Base-by-base conservation (phyloP, 2,329 filamentous ascomycete species). In the Claviceps sp. region DNA sequence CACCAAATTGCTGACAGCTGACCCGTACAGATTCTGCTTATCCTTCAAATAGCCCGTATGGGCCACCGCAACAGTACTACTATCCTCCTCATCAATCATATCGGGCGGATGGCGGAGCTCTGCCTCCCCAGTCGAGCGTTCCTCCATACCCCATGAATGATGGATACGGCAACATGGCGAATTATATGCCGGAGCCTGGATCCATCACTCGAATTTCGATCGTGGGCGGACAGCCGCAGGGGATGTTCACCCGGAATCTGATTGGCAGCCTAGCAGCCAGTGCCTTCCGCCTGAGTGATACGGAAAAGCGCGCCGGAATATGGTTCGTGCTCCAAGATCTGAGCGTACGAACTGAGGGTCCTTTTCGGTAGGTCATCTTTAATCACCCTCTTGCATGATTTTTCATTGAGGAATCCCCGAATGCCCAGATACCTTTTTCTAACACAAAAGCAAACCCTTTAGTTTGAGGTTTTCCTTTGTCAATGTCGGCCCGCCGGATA, bases 241-340 rank as follows among this genome's bases (percentile, higher is more conserved):
- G 87, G 52, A 94, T 95, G 88, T 95, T 91, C 64, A 96, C 90
- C 0, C 76, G 91, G 50, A 98, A 97, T 62, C 77, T 98, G 9
- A 97, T 98, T 57, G 93, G 93, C 2, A 95, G 87, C 65, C 73
- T 95, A 50, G 84, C 88, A 5, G 89, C 90, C 37, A 95, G 90
- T 62, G 91, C 91, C 1, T 91, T 90, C 63, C 81, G 85, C 37
- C 76, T 97, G 50, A 83, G 80, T 2, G 90, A 97, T 59, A 79
- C 82, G 0, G 74, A 86, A 16, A 84, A 88, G 57, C 86, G 88
- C 65, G 81, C 87, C 49, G 91, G 91, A 2, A 89, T 95, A 57
- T 98, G 91, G 91, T 98, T 98, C 62, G 86, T 98, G 46, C 74
- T 97, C 50, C 91, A 96, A 66, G 93, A 98, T 69, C 74, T 98